Evolutionary conservation across 306 rosid genomes (phyloP), one percentile per base, ranked within the genome.

Genomic region (Spatholobus suberectus): DNA sequence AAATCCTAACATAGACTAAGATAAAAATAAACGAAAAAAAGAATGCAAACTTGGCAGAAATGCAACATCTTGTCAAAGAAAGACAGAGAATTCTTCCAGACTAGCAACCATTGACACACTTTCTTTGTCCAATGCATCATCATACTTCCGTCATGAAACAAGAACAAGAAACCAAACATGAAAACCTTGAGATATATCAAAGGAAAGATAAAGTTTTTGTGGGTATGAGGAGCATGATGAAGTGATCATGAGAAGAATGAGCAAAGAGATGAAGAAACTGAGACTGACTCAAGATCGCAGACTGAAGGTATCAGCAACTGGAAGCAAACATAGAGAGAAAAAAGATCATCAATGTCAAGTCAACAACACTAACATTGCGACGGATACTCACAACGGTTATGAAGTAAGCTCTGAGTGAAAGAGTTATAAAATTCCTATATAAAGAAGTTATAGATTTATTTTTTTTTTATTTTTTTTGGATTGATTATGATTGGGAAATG

Each of bases 311-410:
- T 24, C 32, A 67, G 41, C 18, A 35, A 20, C 0, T 6, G 0
- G 21, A 77, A 15, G 11, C 5, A 38, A 40, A 20, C 1, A 3
- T 57, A 29, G 23, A 8, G 8, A 24, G 3, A 2, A 12, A 15
- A 9, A 7, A 3, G 17, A 1, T 55, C 8, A 82, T 79, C 88
- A 75, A 75, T 13, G 17, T 29, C 1, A 7, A 47, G 84, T 79
- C 92, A 79, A 71, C 29, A 75, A 78, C 23, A 65, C 70, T 52
- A 12, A 3, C 23, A 63, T 29, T 17, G 27, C 35, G 2, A 8
- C 18, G 10, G 14, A 17, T 27, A 23, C 84, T 66, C n/a, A n/a
- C n/a, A n/a, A n/a, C n/a, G n/a, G n/a, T n/a, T n/a, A n/a, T n/a
- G n/a, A n/a, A n/a, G n/a, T n/a, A n/a, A n/a, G n/a, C n/a, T n/a